Conservation (phyloP, 2,329 filamentous ascomycete species). For the Scedosporium apiospermum region DNA sequence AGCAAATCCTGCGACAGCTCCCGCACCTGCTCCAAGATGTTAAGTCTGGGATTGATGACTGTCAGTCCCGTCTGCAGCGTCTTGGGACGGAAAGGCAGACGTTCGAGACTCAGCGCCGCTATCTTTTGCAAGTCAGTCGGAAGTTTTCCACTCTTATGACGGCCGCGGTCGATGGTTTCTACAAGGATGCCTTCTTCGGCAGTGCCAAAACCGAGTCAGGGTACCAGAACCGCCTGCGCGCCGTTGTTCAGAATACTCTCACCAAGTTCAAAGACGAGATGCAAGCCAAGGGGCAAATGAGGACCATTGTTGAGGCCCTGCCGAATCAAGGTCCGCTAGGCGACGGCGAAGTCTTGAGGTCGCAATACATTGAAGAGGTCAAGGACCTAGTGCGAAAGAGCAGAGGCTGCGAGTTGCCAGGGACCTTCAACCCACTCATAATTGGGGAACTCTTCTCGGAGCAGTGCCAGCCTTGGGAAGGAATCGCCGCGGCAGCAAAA, state of each 20-base stretch:
- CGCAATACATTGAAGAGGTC: neutral
- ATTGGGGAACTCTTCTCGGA: conserved; percentile 11
- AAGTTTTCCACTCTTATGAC: conserved; percentile 33
- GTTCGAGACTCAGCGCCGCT: conserved; percentile 28
- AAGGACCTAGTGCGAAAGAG: conserved; percentile 6
- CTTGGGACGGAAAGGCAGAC: conserved; percentile 12
- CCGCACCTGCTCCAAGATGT: conserved; percentile 17
- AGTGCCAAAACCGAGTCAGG: conserved; percentile 18
- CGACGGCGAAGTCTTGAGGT: neutral
- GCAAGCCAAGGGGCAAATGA: neutral
- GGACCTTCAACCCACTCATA: conserved; percentile 11
- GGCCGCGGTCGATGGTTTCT: conserved; percentile 39
- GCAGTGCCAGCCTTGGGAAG: conserved; percentile 10
- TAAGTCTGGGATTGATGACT: conserved; percentile 8
- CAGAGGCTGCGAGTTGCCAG: conserved; percentile 12
- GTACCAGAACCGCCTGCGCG: conserved; percentile 19
- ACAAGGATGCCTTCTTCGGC: conserved; percentile 41
- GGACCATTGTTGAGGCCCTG: neutral
- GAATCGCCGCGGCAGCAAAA: conserved; percentile 5
- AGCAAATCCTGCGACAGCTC: conserved; percentile 19
- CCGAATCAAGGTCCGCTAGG: conserved; percentile 9
- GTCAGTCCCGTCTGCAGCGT: conserved; percentile 6
- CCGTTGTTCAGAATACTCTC: conserved; percentile 16
- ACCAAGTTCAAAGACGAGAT: conserved; percentile 13
- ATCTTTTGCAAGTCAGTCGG: conserved; percentile 35